A percentile compares a stretch with the other conserved stretches of the same genome.
Conservation (phyloP, 1,284 basidiomycete species). For the Cutaneotrichosporon cyanovorans region DNA sequence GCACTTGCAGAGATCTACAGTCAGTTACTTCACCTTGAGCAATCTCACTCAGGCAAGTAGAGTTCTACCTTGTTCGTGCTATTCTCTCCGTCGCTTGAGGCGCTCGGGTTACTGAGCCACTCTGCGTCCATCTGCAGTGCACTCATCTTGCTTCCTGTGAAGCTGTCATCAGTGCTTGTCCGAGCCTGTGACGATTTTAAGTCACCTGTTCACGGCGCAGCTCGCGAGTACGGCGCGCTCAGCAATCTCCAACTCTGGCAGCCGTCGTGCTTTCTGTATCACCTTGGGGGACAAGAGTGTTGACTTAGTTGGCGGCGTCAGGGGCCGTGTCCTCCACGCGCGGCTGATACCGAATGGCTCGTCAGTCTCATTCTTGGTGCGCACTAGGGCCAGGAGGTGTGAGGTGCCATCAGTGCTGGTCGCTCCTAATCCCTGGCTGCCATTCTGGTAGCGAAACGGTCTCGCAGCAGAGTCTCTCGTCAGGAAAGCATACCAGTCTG, state of each 20-base stretch:
- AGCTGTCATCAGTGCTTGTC: constrained; percentile 13
- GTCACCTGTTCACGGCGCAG: constrained; percentile 31
- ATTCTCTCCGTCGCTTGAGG: background rate
- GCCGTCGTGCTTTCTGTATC: background rate
- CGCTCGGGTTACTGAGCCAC: constrained; percentile 8
- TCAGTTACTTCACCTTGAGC: constrained; percentile 6
- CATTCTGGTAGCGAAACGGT: too few species aligned
- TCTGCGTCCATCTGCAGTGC: constrained; percentile 29
- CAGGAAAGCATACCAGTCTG: constrained; percentile 27
- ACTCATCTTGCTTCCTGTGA: constrained; percentile 22
- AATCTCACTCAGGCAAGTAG: constrained; percentile 36
- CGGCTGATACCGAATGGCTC: constrained; percentile 24
- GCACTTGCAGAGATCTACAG: constrained; percentile 23
- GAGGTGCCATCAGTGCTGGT: too few species aligned
- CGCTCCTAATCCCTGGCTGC: too few species aligned
- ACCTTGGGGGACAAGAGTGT: too few species aligned
- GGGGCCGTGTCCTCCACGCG: constrained; percentile 13
- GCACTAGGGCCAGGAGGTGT: constrained; percentile 5
- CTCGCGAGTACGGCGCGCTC: constrained; percentile 24
- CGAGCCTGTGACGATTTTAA: background rate
- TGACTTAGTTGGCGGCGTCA: background rate
- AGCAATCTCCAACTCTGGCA: constrained; percentile 14
- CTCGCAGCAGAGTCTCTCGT: too few species aligned
- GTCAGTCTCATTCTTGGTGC: constrained; percentile 22
- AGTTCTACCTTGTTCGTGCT: constrained; percentile 15